Evolutionary conservation across 371 early-diverging fungal genomes (phyloP), one percentile per base, ranked within the genome.

Genomic region (Syncephalis fuscata): DNA sequence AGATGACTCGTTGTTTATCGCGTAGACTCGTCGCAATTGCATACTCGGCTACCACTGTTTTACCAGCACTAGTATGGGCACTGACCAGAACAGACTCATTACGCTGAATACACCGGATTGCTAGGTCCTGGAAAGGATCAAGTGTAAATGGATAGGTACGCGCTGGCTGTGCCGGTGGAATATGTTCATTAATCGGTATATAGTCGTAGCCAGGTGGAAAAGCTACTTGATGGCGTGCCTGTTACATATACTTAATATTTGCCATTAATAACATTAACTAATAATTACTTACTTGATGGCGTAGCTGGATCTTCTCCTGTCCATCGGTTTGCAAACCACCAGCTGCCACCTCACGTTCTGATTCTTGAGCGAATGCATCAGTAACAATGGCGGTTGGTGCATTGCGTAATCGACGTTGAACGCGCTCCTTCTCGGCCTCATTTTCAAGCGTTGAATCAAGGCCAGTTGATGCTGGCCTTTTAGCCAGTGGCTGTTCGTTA

Each of bases 31-130:
- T 86, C 0, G 98, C 98, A 60, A 99, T 99, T 0, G 99, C 99
- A 66, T 99, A 99, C 65, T 99, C 99, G 17, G 99, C 99, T 2
- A 99, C 95, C 1, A 99, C 98, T 0, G 99, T 99, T 64, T 99
- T 99, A 51, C 99, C 99, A 15, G 99, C 98, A 20, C 88, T 88
- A 1, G 99, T 99, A 54, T 99, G 99, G 1, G 99, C 99, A 49
- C 90, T 79, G 1, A 99, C 99, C 44, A 99, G 63, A 1, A 99
- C 96, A 15, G 92, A 92, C 63, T 99, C 99, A 50, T 88, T 82
- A 41, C 96, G 73, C 55, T 99, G 88, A 42, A 99, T 92, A 36
- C 88, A 85, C 48, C 73, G 67, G 3, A 98, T 80, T 5, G 98
- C 74, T 3, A 91, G 84, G 48, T 83, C 74, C 60, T 99, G 99